A percentile compares a stretch with the other conserved stretches of the same genome.
These are phyloP conservation scores for Dactylellina leptospora DNA, from an alignment of 2,329 filamentous ascomycete genomes.

Conservation along the genomic window DNA sequence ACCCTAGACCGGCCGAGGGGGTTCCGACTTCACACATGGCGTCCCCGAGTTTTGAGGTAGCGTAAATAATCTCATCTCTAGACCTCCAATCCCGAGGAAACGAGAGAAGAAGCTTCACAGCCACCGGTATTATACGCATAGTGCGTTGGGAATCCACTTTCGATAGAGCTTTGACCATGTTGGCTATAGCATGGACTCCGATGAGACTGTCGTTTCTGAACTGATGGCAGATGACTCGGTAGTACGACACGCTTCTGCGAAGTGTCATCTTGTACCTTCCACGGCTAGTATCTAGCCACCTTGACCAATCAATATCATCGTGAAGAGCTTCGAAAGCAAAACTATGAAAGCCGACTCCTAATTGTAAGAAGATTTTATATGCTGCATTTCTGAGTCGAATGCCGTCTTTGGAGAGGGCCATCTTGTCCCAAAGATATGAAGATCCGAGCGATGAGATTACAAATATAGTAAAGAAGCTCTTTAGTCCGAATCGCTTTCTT, in stretches of 20 bases:
- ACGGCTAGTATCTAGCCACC: conserved; percentile 2
- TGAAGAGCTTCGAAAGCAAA: conserved; percentile 17
- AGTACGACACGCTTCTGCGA: conserved; percentile 26
- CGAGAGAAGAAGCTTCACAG: not conserved
- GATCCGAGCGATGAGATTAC: conserved; percentile 19
- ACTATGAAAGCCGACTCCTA: conserved; percentile 8
- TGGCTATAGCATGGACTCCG: conserved; percentile 15
- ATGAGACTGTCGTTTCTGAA: conserved; percentile 23
- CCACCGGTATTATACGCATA: conserved; percentile 2
- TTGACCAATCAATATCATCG: conserved; percentile 23
- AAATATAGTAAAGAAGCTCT: conserved; percentile 32
- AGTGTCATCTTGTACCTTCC: conserved; percentile 32
- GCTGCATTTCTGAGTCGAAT: conserved; percentile 21
- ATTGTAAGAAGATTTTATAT: conserved; percentile 17
- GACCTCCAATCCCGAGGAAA: conserved; percentile 2
- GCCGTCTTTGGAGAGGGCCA: conserved; percentile 18
- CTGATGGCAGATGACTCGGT: conserved; percentile 2
- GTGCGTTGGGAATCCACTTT: conserved; percentile 23
- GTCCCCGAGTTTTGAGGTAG: conserved; percentile 20
- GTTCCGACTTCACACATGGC: conserved; percentile 34
- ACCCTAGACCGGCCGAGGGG: not conserved
- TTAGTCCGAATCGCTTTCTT: conserved; percentile 11
- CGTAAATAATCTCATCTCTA: not conserved
- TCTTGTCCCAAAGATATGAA: conserved; percentile 28
- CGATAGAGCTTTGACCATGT: conserved; percentile 29